Conservation (phyloP, 192 early-diverging fungal species). For the Coemansia umbellata region DNA sequence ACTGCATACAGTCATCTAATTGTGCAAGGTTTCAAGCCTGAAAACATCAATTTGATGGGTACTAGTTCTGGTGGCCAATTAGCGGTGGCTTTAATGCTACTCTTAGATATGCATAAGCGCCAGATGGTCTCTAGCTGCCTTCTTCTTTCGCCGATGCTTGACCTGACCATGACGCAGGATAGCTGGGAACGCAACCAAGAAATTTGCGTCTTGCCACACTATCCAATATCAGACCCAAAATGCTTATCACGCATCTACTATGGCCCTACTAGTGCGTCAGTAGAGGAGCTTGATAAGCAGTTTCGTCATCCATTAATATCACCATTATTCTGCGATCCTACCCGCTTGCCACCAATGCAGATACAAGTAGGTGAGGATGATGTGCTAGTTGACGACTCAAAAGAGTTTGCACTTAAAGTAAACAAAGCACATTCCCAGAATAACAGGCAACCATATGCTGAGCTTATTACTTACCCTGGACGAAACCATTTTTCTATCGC, state of each 20-base stretch:
- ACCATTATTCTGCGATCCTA: constrained; percentile 1
- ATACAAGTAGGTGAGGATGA: constrained; percentile 20
- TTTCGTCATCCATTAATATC: constrained; percentile 19
- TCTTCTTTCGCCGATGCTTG: constrained; percentile 10
- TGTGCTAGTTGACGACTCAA: constrained; percentile 16
- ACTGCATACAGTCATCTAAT: constrained; percentile 8
- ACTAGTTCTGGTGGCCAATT: constrained; percentile 28
- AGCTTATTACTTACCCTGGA: constrained; percentile 12
- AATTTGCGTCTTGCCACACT: constrained; percentile 5
- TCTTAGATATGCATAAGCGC: background rate
- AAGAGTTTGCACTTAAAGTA: constrained; percentile 1
- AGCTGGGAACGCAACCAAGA: constrained; percentile 22
- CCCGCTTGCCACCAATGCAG: constrained; percentile 10
- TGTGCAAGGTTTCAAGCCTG: constrained; percentile 9
- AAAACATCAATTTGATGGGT: constrained; percentile 7
- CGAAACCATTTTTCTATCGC: constrained; percentile 25
- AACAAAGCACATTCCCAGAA: background rate
- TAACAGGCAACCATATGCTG: background rate
- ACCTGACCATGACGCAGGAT: constrained; percentile 11
- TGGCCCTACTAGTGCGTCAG: background rate
- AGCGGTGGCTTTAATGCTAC: constrained; percentile 5
- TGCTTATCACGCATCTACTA: constrained; percentile 23
- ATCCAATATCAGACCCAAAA: background rate
- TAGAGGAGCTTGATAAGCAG: background rate
- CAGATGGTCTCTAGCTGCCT: constrained; percentile 1